A percentile compares a stretch with the other conserved stretches of the same genome.
phyloP scores from a whole-genome alignment of 352 stramenopile species.

The Phytophthora hibernalis region DNA sequence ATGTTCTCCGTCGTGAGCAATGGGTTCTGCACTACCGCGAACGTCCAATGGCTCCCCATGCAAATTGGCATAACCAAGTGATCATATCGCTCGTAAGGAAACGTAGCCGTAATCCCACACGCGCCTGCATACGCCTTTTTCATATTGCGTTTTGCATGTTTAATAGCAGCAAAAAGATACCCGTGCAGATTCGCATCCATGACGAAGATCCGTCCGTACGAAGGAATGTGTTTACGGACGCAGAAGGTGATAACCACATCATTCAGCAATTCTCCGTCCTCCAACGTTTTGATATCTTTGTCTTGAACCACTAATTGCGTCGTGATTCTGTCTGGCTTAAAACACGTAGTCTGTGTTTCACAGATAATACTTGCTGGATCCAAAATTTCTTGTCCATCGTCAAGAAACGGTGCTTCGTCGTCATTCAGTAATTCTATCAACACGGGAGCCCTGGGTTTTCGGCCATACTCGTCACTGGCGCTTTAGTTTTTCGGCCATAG shows the following conservation, averaged over 20 bases:
- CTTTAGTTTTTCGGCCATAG: no score
- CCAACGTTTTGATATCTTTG: background rate
- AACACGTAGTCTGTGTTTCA: background rate
- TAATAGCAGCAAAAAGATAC: background rate
- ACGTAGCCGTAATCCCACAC: background rate
- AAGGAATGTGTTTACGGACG: background rate
- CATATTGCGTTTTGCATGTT: background rate
- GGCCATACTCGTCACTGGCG: no score
- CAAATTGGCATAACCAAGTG: background rate
- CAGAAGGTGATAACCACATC: background rate
- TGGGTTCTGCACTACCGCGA: background rate
- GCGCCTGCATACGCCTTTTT: background rate
- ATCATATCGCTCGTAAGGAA: background rate
- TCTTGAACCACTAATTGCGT: background rate
- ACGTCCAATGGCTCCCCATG: background rate
- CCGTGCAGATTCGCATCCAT: no score
- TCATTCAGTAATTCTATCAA: no score
- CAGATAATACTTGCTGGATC: constrained; percentile 23
- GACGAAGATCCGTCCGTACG: background rate
- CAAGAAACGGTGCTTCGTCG: no score
- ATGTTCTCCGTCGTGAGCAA: background rate
- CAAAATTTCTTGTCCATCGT: no score
- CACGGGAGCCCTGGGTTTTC: no score
- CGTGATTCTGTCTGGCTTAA: background rate
- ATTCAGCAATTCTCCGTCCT: background rate